A percentile compares a stretch with the other conserved stretches of the same genome.
Evolutionary conservation across 805 yeast species (phyloP).

Genomic region (Teunomyces panamensis): DNA sequence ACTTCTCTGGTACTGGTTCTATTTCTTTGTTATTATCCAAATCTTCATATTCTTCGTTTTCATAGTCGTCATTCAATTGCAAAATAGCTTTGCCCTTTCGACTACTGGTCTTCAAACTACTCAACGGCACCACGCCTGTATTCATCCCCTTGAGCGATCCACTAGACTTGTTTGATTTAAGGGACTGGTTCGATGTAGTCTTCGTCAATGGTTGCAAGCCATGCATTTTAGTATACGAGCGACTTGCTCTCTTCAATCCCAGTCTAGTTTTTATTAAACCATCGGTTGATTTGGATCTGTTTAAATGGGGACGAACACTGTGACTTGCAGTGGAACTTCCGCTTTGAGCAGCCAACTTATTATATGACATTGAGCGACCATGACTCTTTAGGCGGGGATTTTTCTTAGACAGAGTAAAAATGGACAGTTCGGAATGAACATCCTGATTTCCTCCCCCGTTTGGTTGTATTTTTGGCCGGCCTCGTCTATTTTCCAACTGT

Average conservation of each 20-base stretch:
- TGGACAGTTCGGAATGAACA: neutral
- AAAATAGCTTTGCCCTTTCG: conserved; percentile 39
- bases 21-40: conserved; percentile 12
- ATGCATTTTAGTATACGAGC: conserved; percentile 35
- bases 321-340: neutral
- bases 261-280: conserved; percentile 27
- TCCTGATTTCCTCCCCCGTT: neutral
- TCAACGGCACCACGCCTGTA: conserved; percentile 9
- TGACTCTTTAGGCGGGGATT: neutral
- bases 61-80: conserved; percentile 33
- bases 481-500: conserved; percentile 1
- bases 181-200: conserved; percentile 28
- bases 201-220: conserved; percentile 38
- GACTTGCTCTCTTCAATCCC: conserved; percentile 29
- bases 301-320: conserved; percentile 27
- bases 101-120: conserved; percentile 36
- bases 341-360: neutral
- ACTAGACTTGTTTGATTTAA: conserved; percentile 29
- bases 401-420: neutral
- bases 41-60: conserved; percentile 38
- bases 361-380: conserved; percentile 2
- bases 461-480: neutral
- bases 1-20: conserved; percentile 1
- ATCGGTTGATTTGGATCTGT: conserved; percentile 41
- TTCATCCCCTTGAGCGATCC: conserved; percentile 31